phyloP scores from a whole-genome alignment of 495 filamentous ascomycete genomes.

The Poronia punctata region DNA sequence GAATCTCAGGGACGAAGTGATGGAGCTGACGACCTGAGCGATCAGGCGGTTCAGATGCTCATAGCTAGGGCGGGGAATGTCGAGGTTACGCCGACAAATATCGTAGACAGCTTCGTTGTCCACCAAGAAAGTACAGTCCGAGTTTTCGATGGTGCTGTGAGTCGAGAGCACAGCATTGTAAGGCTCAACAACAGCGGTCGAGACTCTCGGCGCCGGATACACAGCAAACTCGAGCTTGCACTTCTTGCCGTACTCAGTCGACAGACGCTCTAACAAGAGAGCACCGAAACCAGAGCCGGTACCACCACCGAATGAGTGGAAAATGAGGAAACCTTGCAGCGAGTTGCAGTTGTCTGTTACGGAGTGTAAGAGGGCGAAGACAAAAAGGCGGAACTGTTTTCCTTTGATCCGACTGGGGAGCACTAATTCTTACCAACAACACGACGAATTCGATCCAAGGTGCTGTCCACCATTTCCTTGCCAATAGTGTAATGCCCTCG shows the following conservation, averaged over 20 bases:
- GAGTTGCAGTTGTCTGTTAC: constrained; percentile 76
- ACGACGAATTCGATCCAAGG: constrained; percentile 78
- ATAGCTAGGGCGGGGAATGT: constrained; percentile 78
- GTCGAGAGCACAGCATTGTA: constrained; percentile 90
- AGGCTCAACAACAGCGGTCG: constrained; percentile 84
- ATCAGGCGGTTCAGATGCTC: constrained; percentile 89
- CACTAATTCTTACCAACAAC: constrained; percentile 55
- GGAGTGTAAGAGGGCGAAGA: not conserved
- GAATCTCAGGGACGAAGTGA: constrained; percentile 84
- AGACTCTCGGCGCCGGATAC: constrained; percentile 79
- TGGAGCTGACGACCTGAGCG: constrained; percentile 86
- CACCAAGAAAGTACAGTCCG: constrained; percentile 87
- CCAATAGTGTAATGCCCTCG: constrained; percentile 91
- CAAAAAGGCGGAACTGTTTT: not conserved
- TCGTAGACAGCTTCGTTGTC: constrained; percentile 93
- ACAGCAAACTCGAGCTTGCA: constrained; percentile 90
- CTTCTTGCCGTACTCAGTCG: constrained; percentile 89
- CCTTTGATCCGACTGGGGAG: not conserved
- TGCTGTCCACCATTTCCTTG: constrained; percentile 81
- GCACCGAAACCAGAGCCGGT: constrained; percentile 89
- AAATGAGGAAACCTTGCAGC: constrained; percentile 86
- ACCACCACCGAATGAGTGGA: constrained; percentile 91
- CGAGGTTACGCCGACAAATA: constrained; percentile 82
- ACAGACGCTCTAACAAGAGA: constrained; percentile 77
- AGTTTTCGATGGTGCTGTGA: constrained; percentile 90